A percentile compares a stretch with the other conserved stretches of the same genome.
These are phyloP conservation scores for Solanum ossicruentum DNA, from an alignment of 257 asterid species.

Conservation along the genomic window DNA sequence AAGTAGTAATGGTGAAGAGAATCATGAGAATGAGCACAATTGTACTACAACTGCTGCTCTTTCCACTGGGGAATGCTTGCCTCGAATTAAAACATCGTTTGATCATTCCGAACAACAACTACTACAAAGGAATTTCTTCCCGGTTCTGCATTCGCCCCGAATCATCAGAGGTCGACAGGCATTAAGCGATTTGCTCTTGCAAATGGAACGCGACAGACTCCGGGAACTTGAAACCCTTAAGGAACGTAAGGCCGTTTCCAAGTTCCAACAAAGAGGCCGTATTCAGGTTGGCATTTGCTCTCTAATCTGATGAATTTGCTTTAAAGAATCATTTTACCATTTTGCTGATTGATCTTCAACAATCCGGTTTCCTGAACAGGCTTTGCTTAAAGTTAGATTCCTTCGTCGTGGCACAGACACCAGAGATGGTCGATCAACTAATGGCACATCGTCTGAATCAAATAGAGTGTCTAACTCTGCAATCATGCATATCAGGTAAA, in stretches of 20 bases:
- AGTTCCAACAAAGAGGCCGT: conserved; percentile 9
- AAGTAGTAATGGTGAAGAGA: not conserved
- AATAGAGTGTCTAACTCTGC: conserved; percentile 18
- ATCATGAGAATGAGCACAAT: not conserved
- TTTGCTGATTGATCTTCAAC: not conserved
- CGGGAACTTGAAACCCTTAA: not conserved
- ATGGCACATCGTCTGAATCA: conserved; percentile 13
- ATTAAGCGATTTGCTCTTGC: not conserved
- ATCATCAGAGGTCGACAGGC: conserved; percentile 6
- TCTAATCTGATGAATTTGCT: not conserved
- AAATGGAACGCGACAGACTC: conserved; percentile 6
- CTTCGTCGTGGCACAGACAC: not conserved
- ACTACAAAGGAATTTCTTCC: not conserved
- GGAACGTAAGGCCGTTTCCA: conserved; percentile 4
- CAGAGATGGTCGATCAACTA: conserved; percentile 14
- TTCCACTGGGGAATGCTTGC: not conserved
- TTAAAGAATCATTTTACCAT: not conserved
- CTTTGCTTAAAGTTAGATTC: conserved; percentile 1
- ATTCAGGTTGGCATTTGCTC: not conserved
- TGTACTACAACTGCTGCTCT: not conserved
- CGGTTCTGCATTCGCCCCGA: not conserved
- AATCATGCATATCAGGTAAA: conserved; percentile 29
- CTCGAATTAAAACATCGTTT: not conserved
- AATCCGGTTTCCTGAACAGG: not conserved
- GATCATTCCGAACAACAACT: not conserved